These are phyloP conservation scores for Lasiosphaeria miniovina DNA, from an alignment of 495 filamentous ascomycete genomes.

Conservation along the genomic window DNA sequence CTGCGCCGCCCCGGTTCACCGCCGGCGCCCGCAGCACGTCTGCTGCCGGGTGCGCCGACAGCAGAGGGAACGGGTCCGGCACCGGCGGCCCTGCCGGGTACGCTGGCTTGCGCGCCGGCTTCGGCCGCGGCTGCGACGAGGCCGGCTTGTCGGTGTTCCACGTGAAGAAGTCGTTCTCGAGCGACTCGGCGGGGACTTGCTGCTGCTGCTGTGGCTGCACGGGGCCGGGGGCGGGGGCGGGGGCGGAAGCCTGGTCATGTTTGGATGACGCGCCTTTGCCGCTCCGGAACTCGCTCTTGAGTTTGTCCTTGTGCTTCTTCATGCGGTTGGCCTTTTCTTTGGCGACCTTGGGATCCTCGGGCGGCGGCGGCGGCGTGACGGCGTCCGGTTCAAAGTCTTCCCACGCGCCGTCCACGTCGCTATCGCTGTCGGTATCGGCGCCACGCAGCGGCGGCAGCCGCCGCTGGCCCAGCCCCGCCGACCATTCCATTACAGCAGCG, in stretches of 20 bases:
- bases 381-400: neutral
- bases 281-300: neutral
- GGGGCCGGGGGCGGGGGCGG: no score
- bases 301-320: neutral
- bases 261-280: no score
- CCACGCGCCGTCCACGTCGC: neutral
- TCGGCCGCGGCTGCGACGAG: neutral
- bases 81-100: conserved; percentile 9
- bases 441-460: neutral
- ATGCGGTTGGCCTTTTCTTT: neutral
- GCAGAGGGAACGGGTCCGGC: conserved; percentile 26
- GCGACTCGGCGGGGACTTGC: conserved; percentile 12
- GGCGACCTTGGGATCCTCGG: conserved; percentile 3
- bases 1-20: conserved; percentile 36
- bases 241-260: no score
- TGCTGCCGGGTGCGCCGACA: conserved; percentile 18
- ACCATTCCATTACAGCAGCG: neutral
- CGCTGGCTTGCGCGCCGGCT: conserved; percentile 21
- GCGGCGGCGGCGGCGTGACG: neutral
- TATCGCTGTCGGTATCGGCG: neutral
- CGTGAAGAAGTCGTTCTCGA: conserved; percentile 14
- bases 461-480: neutral
- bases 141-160: conserved; percentile 12
- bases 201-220: neutral
- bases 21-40: conserved; percentile 24